Evolutionary conservation across 2,329 filamentous ascomycete genomes (phyloP).

Genomic region (Incumbomyces lentus): DNA sequence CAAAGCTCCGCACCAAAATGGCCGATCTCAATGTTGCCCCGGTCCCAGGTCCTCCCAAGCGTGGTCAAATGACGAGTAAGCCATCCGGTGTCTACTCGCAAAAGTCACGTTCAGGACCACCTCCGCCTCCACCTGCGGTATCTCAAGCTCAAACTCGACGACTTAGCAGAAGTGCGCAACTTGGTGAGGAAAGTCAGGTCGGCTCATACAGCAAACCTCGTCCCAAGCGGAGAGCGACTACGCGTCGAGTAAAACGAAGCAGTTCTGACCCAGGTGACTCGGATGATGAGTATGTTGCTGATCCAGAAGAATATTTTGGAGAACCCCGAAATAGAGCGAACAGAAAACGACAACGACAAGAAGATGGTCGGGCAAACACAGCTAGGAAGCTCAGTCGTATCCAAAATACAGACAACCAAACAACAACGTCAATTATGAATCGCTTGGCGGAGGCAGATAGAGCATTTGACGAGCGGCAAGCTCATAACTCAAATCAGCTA

Average conservation of each 20-base stretch:
- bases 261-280: slow-evolving; percentile 10
- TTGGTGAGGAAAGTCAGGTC: background rate
- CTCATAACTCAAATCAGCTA: background rate
- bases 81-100: slow-evolving; percentile 16
- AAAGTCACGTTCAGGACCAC: background rate
- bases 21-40: slow-evolving; percentile 13
- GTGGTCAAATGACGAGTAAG: slow-evolving; percentile 22
- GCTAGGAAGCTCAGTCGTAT: background rate
- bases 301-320: slow-evolving; percentile 8
- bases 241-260: slow-evolving; percentile 1
- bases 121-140: slow-evolving; percentile 5
- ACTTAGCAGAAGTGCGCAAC: background rate
- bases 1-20: slow-evolving; percentile 33
- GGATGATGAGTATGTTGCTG: slow-evolving; percentile 4
- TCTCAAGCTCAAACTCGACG: slow-evolving; percentile 2
- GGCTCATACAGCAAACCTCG: background rate
- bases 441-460: background rate
- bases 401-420: slow-evolving; percentile 7
- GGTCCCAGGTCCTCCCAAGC: slow-evolving; percentile 32
- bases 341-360: background rate
- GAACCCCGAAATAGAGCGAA: background rate
- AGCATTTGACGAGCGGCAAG: background rate
- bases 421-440: background rate
- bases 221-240: background rate
- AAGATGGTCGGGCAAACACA: background rate